Evolutionary conservation across 2,329 filamentous ascomycete species (phyloP).

Genomic region (Sordariomycetes sp.): DNA sequence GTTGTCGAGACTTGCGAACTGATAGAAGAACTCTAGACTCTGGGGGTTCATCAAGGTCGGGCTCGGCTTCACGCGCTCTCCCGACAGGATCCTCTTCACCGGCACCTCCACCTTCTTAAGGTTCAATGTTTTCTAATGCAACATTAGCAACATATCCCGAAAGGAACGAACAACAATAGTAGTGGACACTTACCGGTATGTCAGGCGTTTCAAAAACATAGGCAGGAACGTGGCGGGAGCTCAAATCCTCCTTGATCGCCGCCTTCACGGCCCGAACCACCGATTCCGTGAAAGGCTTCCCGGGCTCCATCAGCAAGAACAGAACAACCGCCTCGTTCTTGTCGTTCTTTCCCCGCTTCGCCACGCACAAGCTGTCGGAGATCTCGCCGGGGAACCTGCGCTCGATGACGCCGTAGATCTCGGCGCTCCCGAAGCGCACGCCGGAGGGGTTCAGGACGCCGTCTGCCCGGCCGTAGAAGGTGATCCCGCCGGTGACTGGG

Average conservation of each 20-base stretch:
- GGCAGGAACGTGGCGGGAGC: conserved; percentile 65
- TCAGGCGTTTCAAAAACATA: conserved; percentile 73
- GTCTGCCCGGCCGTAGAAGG: conserved; percentile 62
- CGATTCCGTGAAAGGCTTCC: conserved; percentile 37
- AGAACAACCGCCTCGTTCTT: conserved; percentile 43
- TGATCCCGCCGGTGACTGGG: conserved; percentile 52
- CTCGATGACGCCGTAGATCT: conserved; percentile 69
- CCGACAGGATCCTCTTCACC: conserved; percentile 75
- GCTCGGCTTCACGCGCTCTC: conserved; percentile 61
- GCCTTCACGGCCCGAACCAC: conserved; percentile 51
- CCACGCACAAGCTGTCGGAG: conserved; percentile 68
- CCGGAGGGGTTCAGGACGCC: conserved; percentile 73
- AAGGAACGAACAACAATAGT: not conserved
- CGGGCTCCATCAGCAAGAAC: conserved; percentile 46
- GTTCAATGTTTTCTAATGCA: conserved; percentile 65
- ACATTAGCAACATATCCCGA: not conserved
- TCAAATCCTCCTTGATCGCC: conserved; percentile 55
- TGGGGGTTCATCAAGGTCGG: conserved; percentile 69
- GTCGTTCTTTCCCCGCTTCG: conserved; percentile 55
- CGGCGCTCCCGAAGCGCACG: conserved; percentile 68
- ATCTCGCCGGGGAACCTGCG: conserved; percentile 51
- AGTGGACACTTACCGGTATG: conserved; percentile 54
- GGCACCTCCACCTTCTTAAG: conserved; percentile 78
- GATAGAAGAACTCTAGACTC: conserved; percentile 68
- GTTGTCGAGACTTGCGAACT: conserved; percentile 40